Base-by-base conservation (phyloP, 1,139 yeast genomes). In the Lodderomyces margitis region DNA sequence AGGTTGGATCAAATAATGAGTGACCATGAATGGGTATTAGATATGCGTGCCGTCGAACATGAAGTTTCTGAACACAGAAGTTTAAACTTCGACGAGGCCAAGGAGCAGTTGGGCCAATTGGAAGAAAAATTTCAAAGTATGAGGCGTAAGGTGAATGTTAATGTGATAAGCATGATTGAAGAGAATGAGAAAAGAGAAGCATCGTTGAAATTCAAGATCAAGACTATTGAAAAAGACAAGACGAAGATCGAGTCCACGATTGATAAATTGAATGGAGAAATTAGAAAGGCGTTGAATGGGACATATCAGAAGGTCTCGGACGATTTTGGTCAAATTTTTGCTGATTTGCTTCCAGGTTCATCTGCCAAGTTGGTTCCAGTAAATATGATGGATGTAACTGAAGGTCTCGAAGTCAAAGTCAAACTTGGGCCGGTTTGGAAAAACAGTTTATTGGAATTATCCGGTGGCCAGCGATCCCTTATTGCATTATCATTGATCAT, bases 381-480 rank as follows among this genome's bases (percentile, higher is more conserved):
- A 1, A 88, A 87, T 52, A 79, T 80, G 36, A 75, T 78, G 55
- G 95, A 89, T 55, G 87, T 94, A 7, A 87, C 96, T 0, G 80
- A 86, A 51, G 99, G 99, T 20, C 70, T 94, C 23, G 96, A 88
- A 58, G 95, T 94, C 25, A 86, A 83, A 58, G 98, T 94, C 1
- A 82, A 87, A 54, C 69, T 94, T 21, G 98, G 98, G 4, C 81
- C 78, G 39, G 89, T 91, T 8, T 92, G 98, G 98, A 94, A 94
- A 59, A 96, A 91, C 53, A 87, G 96, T 54, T 75, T 94, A 50
- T 94, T 91, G 3, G 99, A 94, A 63, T 71, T 94, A 37, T 88
- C 97, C 12, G 99, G 99, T 45, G 99, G 99, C 23, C 99, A 94
- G 62, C 70, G 98, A 51, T 92, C 98, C 0, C 75, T 92, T 49